phyloP scores from a whole-genome alignment of 345 rosid species.

The Eucalyptus grandis region DNA sequence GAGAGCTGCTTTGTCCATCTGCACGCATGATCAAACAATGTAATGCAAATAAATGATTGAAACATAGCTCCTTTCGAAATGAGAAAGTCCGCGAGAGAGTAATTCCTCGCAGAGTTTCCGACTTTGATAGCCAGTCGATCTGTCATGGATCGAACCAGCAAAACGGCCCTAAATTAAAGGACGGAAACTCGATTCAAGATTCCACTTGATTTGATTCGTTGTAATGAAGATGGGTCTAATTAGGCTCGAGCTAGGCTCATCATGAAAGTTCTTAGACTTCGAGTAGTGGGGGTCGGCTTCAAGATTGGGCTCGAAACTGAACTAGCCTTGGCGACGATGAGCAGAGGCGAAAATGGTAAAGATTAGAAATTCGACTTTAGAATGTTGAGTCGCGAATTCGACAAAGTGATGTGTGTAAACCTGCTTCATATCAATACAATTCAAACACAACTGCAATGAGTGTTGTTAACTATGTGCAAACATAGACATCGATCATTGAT shows the following conservation, averaged over 20 bases:
- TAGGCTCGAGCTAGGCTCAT: not conserved
- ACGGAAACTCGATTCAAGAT: not conserved
- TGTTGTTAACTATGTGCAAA: not conserved
- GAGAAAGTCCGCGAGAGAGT: not conserved
- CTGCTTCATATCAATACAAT: not conserved
- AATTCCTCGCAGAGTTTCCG: not conserved
- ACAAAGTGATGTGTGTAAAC: not conserved
- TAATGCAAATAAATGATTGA: not conserved
- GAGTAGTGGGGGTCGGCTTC: not conserved
- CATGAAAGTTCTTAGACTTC: not conserved
- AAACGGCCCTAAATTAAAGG: not conserved
- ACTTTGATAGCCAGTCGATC: not conserved
- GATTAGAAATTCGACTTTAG: not conserved
- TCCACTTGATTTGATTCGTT: not conserved
- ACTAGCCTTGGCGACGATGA: not conserved
- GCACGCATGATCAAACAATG: not conserved
- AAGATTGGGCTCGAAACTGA: not conserved
- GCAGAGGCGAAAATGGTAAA: not conserved
- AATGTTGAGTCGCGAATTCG: not conserved
- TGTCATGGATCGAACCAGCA: not conserved
- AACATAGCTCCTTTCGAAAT: not conserved
- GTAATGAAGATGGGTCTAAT: not conserved
- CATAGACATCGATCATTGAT: not conserved
- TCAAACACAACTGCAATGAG: not conserved
- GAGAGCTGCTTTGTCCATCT: constrained; percentile 95